phyloP scores from a whole-genome alignment of 176 grass and related monocot species.

The Aegilops umbellulata region DNA sequence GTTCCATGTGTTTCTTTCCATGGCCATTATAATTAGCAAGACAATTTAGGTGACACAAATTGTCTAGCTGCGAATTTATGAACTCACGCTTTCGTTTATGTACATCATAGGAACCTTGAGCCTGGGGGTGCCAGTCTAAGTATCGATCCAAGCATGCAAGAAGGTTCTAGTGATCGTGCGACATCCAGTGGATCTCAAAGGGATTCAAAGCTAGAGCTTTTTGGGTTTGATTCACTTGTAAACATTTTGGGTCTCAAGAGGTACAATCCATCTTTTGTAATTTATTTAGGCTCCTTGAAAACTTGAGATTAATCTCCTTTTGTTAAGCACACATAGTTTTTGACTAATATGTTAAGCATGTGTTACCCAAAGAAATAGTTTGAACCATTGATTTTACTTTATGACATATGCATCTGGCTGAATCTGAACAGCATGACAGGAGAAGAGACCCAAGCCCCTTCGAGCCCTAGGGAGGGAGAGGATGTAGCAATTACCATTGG shows the following conservation, averaged over 20 bases:
- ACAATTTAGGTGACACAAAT: neutral
- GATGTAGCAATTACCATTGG: constrained; percentile 85
- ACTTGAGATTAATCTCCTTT: neutral
- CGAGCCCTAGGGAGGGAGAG: constrained; percentile 89
- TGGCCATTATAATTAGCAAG: neutral
- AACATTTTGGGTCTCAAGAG: constrained; percentile 97
- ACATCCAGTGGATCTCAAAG: constrained; percentile 44
- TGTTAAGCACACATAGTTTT: constrained; percentile 11
- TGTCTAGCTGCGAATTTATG: neutral
- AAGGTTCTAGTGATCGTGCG: constrained; percentile 47
- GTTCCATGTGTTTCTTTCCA: neutral
- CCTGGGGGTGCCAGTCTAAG: constrained; percentile 35
- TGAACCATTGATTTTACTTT: constrained; percentile 22
- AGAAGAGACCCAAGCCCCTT: constrained; percentile 73
- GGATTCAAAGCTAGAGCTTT: constrained; percentile 93
- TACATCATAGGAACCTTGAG: constrained; percentile 56
- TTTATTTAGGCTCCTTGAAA: neutral
- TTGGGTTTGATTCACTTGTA: constrained; percentile 98
- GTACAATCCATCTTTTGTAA: constrained; percentile 37
- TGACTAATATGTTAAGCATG: constrained; percentile 1
- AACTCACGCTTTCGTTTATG: neutral
- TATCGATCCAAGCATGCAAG: constrained; percentile 44
- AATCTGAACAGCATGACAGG: constrained; percentile 92
- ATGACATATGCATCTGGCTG: constrained; percentile 45
- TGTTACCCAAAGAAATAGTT: constrained; percentile 8